phyloP scores from a whole-genome alignment of 2,329 filamentous ascomycete genomes.

The Magnaporthiopsis rhizophila region DNA sequence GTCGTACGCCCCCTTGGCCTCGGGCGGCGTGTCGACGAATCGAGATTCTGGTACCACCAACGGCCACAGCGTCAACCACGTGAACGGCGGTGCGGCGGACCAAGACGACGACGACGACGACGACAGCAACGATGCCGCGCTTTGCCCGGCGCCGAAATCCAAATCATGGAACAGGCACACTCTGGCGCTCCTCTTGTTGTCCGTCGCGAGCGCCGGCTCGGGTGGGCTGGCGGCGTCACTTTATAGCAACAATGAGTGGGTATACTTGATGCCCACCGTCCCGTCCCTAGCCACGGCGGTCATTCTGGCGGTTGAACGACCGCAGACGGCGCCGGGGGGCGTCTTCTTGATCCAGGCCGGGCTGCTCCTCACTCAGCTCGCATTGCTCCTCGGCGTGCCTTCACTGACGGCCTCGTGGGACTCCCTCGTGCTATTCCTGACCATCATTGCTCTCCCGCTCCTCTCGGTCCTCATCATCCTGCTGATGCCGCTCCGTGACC shows the following conservation, averaged over 20 bases:
- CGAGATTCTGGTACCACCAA: background rate
- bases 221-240: constrained; percentile 14
- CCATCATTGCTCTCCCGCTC: constrained; percentile 29
- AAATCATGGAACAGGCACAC: constrained; percentile 21
- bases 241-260: constrained; percentile 16
- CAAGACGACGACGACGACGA: background rate
- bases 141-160: constrained; percentile 3
- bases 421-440: constrained; percentile 11
- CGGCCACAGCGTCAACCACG: constrained; percentile 7
- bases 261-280: constrained; percentile 21
- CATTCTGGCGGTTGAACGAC: constrained; percentile 22
- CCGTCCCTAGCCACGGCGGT: constrained; percentile 23
- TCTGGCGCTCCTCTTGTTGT: constrained; percentile 27
- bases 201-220: constrained; percentile 24
- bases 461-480: constrained; percentile 46
- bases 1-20: background rate
- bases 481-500: constrained; percentile 63
- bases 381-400: constrained; percentile 24
- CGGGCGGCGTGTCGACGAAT: background rate
- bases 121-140: constrained; percentile 2
- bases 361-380: constrained; percentile 23
- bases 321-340: constrained; percentile 18
- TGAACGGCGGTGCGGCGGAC: background rate
- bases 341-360: constrained; percentile 21
- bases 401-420: constrained; percentile 17